Evolutionary conservation across 768 basidiomycete genomes (phyloP).

Genomic region (Rhizopogon vesiculosus): DNA sequence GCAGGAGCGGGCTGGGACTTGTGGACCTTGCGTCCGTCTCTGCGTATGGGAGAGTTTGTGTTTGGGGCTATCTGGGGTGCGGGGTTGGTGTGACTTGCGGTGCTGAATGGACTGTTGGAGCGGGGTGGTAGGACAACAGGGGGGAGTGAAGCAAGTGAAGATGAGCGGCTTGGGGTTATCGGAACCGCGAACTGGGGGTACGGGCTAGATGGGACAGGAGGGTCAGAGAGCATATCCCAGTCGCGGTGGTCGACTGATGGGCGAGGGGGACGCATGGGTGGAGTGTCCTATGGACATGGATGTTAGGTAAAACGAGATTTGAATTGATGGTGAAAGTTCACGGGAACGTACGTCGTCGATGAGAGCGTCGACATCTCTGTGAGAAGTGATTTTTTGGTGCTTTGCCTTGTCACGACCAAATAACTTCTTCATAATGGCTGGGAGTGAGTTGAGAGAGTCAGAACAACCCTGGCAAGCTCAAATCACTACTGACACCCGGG

Average conservation of each 20-base stretch:
- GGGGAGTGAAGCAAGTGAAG: constrained; percentile 46
- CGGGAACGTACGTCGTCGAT: constrained; percentile 25
- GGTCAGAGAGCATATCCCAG: neutral
- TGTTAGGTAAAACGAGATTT: neutral
- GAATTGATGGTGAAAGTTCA: neutral
- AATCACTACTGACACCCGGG: neutral
- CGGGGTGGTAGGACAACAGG: constrained; percentile 26
- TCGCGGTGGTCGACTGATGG: constrained; percentile 1
- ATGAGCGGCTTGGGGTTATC: constrained; percentile 41
- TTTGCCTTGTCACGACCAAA: constrained; percentile 50
- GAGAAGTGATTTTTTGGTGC: constrained; percentile 24
- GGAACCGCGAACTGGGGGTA: constrained; percentile 13
- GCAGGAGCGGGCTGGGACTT: constrained; percentile 25
- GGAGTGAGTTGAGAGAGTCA: neutral
- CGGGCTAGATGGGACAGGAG: constrained; percentile 11
- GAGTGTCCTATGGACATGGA: neutral
- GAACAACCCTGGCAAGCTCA: constrained; percentile 1
- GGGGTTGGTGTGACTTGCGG: constrained; percentile 17
- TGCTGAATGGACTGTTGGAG: constrained; percentile 44
- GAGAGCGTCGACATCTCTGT: constrained; percentile 18
- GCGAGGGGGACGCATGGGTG: neutral
- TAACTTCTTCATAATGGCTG: constrained; percentile 49
- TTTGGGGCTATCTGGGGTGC: constrained; percentile 12
- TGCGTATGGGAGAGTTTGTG: constrained; percentile 15
- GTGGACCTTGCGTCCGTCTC: constrained; percentile 15